Conservation (phyloP, 73 alveolate species). For the Paramecium octaurelia region DNA sequence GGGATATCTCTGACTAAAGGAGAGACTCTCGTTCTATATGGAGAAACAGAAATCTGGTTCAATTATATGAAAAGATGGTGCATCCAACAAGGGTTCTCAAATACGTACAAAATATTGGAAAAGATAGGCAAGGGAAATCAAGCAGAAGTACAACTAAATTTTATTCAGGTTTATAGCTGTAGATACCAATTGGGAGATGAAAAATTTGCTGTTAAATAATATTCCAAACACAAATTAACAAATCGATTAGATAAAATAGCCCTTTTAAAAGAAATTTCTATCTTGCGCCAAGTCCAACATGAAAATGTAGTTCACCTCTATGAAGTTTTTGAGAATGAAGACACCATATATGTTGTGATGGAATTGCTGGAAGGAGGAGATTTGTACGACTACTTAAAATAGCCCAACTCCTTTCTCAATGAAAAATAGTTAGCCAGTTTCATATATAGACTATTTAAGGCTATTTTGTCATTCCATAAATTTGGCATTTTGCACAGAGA, state of each 20-base stretch:
- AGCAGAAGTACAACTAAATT: background rate
- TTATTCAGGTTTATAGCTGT: background rate
- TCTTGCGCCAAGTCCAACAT: background rate
- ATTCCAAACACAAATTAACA: background rate
- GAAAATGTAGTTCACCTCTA: background rate
- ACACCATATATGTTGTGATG: background rate
- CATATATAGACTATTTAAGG: background rate
- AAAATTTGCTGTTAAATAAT: background rate
- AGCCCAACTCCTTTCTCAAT: background rate
- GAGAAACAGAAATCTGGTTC: background rate
- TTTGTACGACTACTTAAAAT: background rate
- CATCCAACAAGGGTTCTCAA: background rate
- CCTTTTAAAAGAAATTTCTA: background rate
- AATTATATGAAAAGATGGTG: background rate
- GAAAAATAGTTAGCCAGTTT: background rate
- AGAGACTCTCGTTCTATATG: background rate
- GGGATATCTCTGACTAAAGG: background rate
- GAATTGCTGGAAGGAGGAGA: background rate
- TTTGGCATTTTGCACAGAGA: slow-evolving; percentile 48
- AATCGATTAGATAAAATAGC: background rate
- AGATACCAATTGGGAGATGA: background rate
- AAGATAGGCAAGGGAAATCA: background rate
- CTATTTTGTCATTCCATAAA: background rate
- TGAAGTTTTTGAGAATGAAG: background rate
- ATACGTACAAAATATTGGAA: background rate